A percentile compares a stretch with the other conserved stretches of the same genome.
phyloP scores from a whole-genome alignment of 2,329 filamentous ascomycete genomes.

The Pseudogymnoascus sp. region DNA sequence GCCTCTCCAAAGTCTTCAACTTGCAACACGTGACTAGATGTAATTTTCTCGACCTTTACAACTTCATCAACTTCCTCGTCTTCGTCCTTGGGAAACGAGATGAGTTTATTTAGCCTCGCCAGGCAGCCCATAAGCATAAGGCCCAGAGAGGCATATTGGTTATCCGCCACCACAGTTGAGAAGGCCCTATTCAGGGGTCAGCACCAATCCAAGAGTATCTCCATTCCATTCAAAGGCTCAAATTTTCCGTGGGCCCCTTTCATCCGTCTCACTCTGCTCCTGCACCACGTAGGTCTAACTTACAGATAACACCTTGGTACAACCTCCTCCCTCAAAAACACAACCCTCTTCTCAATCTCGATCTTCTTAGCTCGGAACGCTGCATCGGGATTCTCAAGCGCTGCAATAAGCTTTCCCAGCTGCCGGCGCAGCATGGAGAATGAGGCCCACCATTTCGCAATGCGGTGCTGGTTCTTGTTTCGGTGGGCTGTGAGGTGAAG shows the following conservation, averaged over 20 bases:
- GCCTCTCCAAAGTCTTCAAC: conserved; percentile 28
- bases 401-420: conserved; percentile 44
- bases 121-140: conserved; percentile 59
- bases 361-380: conserved; percentile 32
- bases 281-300: conserved; percentile 21
- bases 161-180: conserved; percentile 61
- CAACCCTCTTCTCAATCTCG: conserved; percentile 19
- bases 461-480: conserved; percentile 85
- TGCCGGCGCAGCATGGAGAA: conserved; percentile 66
- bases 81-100: conserved; percentile 26
- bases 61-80: conserved; percentile 1
- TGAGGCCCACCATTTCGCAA: conserved; percentile 71
- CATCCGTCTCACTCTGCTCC: neutral
- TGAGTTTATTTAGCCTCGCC: conserved; percentile 46
- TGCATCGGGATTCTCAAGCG: conserved; percentile 32
- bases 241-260: neutral
- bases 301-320: conserved; percentile 39
- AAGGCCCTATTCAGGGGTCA: conserved; percentile 43
- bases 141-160: conserved; percentile 64
- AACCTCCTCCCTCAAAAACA: conserved; percentile 35
- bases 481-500: conserved; percentile 71
- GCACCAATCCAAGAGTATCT: neutral
- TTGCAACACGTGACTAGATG: conserved; percentile 13
- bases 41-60: neutral
- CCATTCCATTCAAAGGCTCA: neutral